Evolutionary conservation across 2,329 filamentous ascomycete genomes (phyloP).

Genomic region (Ascochyta fabae): DNA sequence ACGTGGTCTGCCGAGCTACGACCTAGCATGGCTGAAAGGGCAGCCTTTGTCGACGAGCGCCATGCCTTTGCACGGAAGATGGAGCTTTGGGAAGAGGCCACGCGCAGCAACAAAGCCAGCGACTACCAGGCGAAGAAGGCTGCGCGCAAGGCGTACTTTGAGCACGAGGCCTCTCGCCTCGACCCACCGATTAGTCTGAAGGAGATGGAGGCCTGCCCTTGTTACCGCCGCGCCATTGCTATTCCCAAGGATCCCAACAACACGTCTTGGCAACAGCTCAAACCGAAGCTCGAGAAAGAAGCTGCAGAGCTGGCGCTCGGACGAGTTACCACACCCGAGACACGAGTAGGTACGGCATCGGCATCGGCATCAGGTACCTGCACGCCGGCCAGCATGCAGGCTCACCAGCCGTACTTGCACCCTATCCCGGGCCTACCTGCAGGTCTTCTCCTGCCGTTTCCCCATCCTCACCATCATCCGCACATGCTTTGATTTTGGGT

Average conservation of each 20-base stretch:
- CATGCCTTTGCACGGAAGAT: slow-evolving; percentile 45
- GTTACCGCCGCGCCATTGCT: slow-evolving; percentile 48
- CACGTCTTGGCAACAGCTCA: slow-evolving; percentile 45
- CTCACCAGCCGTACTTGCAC: slow-evolving; percentile 19
- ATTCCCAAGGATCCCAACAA: slow-evolving; percentile 49
- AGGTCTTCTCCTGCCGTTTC: slow-evolving; percentile 2
- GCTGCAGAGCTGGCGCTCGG: slow-evolving; percentile 29
- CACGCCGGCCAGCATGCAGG: slow-evolving; percentile 26
- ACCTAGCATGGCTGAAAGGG: slow-evolving; percentile 32
- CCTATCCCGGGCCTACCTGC: slow-evolving; percentile 13
- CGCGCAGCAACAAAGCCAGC: slow-evolving; percentile 36
- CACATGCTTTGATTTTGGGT: not conserved
- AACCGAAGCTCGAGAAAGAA: slow-evolving; percentile 47
- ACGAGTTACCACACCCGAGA: slow-evolving; percentile 16
- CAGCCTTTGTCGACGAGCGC: slow-evolving; percentile 38
- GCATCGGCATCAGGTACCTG: slow-evolving; percentile 29
- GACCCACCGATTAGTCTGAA: slow-evolving; percentile 44
- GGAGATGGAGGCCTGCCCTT: slow-evolving; percentile 48
- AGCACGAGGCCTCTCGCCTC: slow-evolving; percentile 46
- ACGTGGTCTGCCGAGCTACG: slow-evolving; percentile 31
- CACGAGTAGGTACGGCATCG: slow-evolving; percentile 18
- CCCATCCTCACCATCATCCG: slow-evolving; percentile 4
- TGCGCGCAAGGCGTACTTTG: slow-evolving; percentile 46
- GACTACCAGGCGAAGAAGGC: slow-evolving; percentile 43
- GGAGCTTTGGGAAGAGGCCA: slow-evolving; percentile 47